Evolutionary conservation across 2,329 filamentous ascomycete species (phyloP).

Genomic region (Aspergillus tanneri): DNA sequence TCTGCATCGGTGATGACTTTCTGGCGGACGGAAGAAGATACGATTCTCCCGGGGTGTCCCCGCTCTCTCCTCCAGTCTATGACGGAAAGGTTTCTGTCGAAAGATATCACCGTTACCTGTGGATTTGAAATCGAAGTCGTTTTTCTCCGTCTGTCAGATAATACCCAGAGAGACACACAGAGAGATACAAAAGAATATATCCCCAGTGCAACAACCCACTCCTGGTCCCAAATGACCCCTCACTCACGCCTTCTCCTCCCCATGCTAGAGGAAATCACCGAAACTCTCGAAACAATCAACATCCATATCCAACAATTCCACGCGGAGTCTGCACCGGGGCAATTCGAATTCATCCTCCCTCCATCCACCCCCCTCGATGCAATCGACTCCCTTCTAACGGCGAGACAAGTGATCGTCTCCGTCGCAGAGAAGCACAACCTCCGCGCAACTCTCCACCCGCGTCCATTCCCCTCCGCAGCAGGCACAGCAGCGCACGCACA

Average conservation of each 20-base stretch:
- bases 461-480: constrained; percentile 55
- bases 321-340: constrained; percentile 68
- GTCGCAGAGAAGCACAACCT: constrained; percentile 63
- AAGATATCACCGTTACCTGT: constrained; percentile 60
- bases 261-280: constrained; percentile 65
- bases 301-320: constrained; percentile 73
- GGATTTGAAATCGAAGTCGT: constrained; percentile 83
- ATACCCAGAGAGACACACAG: too few relatives aligned
- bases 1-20: constrained; percentile 67
- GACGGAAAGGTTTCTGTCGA: too few relatives aligned
- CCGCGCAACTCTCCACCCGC: constrained; percentile 71
- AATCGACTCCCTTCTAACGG: constrained; percentile 69
- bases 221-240: constrained; percentile 66
- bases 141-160: constrained; percentile 65
- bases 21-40: constrained; percentile 60
- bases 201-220: constrained; percentile 63
- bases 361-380: constrained; percentile 63
- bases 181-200: too few relatives aligned
- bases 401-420: constrained; percentile 66
- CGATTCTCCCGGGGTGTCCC: constrained; percentile 60
- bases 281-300: constrained; percentile 58
- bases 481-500: constrained; percentile 70
- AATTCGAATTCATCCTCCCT: constrained; percentile 74
- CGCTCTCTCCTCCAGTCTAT: constrained; percentile 63
- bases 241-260: constrained; percentile 58